A percentile compares a stretch with the other conserved stretches of the same genome.
Conservation (phyloP, 345 rosid genomes). For the Eucalyptus albens region DNA sequence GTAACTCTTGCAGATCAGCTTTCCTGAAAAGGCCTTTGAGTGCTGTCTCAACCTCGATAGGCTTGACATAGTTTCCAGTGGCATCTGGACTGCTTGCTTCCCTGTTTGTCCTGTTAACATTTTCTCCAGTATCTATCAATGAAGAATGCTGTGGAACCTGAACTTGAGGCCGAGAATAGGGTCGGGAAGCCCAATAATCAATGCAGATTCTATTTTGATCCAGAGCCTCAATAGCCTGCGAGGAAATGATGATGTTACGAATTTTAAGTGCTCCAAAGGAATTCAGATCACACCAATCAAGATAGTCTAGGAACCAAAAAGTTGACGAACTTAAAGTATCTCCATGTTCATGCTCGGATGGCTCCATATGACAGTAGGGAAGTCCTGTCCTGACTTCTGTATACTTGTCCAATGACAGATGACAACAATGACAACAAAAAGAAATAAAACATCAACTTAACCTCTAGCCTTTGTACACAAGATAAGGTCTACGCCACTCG, state of each 20-base stretch:
- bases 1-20: slow-evolving; percentile 59
- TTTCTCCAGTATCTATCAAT: background rate
- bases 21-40: slow-evolving; percentile 57
- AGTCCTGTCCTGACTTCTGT: background rate
- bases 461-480: background rate
- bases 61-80: slow-evolving; percentile 3
- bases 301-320: background rate
- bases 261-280: background rate
- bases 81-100: slow-evolving; percentile 3
- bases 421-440: background rate
- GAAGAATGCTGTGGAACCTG: slow-evolving; percentile 47
- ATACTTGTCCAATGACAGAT: background rate
- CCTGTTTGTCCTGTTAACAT: background rate
- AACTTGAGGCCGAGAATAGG: slow-evolving; percentile 71
- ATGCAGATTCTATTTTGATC: slow-evolving; percentile 73
- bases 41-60: slow-evolving; percentile 18
- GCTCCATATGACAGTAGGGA: background rate
- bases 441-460: background rate
- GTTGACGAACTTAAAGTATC: background rate
- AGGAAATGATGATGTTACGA: background rate
- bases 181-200: slow-evolving; percentile 95
- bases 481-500: background rate
- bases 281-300: background rate
- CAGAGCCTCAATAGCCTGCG: slow-evolving; percentile 85
- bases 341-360: background rate